Evolutionary conservation across 2,329 filamentous ascomycete genomes (phyloP).

Genomic region (Colletotrichum shisoi): DNA sequence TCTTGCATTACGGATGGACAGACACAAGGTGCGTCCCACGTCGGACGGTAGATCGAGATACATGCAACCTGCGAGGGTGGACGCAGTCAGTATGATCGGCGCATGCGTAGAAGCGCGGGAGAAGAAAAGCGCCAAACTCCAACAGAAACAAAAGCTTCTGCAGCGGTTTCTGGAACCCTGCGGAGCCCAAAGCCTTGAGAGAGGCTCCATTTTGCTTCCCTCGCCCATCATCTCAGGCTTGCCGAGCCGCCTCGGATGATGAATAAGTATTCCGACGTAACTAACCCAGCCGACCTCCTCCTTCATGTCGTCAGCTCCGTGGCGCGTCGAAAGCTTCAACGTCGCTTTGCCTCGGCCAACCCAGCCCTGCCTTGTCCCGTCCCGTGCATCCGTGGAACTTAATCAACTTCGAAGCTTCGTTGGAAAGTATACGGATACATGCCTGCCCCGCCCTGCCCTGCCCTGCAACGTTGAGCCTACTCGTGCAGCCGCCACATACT

Average conservation of each 20-base stretch:
- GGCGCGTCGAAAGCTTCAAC: background rate
- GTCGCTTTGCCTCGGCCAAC: background rate
- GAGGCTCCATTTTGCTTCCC: background rate
- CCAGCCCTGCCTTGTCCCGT: background rate
- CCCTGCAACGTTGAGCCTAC: background rate
- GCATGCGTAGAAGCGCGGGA: constrained; percentile 14
- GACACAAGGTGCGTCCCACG: background rate
- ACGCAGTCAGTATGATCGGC: background rate
- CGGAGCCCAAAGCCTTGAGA: background rate
- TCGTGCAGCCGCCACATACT: constrained; percentile 2
- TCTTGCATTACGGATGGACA: constrained; percentile 1
- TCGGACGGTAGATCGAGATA: background rate
- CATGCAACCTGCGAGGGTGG: background rate
- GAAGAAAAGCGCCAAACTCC: background rate
- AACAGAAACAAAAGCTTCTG: background rate
- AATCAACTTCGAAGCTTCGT: background rate
- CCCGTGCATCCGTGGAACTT: background rate
- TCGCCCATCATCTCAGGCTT: too few relatives aligned
- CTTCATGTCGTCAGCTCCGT: background rate
- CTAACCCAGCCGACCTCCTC: background rate
- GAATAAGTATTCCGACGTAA: background rate
- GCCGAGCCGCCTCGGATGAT: background rate
- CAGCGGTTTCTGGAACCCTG: background rate
- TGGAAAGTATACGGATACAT: background rate
- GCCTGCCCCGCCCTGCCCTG: background rate